Evolutionary conservation across 345 rosid genomes (phyloP), one percentile per base, ranked within the genome.

Genomic region (Eucalyptus grandis): DNA sequence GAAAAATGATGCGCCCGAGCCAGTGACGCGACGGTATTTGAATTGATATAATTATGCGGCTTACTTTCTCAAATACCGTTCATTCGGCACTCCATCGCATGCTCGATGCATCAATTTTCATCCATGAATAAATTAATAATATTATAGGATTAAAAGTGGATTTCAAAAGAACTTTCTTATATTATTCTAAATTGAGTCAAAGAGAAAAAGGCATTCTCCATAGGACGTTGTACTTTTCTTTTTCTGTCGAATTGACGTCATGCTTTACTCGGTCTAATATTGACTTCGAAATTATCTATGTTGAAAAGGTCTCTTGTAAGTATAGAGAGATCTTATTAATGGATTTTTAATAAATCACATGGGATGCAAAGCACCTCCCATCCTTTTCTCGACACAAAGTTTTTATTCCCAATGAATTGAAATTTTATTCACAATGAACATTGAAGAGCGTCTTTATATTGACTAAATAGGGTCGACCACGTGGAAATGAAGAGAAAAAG

Each of bases 101-200:
- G 15, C 72, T 65, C 14, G 17, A 16, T 16, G 37, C 0, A 17
- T 31, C 0, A 2, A 72, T 34, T 72, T 24, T 17, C 2, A 17
- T 72, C 0, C 8, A 69, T 34, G 5, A 69, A 9, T 69, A 1
- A 31, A 16, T 62, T 30, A 67, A 69, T 34, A 17, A 69, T 3
- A 69, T 31, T 9, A 69, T 3, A 9, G 0, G 3, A 10, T 67
- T 6, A 8, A 62, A 2, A 4, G 3, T 12, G 1, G 0, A 65
- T 65, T 65, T 65, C 40, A 8, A n/a, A 65, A 15, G 10, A 15
- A n/a, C 5, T n/a, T 6, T 65, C 2, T 21, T 53, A 21, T 53
- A 14, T n/a, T 17, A 11, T 77, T 40, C 7, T 6, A 40, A 72
- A 15, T 34, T n/a, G 11, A 14, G 37, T n/a, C 77, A 24, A 17